These are phyloP conservation scores for Vanrija pseudolonga DNA, from an alignment of 1,284 basidiomycete species.

Conservation along the genomic window DNA sequence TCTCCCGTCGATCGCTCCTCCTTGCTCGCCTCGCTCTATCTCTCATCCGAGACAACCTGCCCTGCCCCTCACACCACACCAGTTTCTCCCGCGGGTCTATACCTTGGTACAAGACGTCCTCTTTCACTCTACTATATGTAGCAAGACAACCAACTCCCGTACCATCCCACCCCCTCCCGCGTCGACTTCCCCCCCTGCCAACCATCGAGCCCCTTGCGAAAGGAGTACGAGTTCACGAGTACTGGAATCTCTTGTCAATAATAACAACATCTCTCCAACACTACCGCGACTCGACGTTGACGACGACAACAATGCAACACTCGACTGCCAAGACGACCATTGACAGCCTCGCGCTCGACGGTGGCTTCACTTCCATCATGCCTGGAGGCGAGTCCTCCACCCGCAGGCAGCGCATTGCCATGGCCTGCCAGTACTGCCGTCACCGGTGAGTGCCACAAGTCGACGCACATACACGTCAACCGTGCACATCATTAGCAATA, in stretches of 20 bases:
- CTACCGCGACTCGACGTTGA: not conserved
- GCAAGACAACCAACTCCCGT: not conserved
- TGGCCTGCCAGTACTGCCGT: constrained; percentile 47
- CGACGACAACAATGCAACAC: not conserved
- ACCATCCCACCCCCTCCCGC: not conserved
- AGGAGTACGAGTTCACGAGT: not conserved
- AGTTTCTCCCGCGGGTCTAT: not conserved
- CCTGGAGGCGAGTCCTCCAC: constrained; percentile 23
- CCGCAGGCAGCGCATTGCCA: constrained; percentile 41
- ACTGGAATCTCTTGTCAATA: constrained; percentile 1
- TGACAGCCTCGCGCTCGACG: not conserved
- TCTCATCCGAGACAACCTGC: not conserved
- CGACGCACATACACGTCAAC: not conserved
- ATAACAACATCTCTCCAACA: not conserved
- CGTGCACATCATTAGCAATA: too few relatives aligned
- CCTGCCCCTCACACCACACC: not conserved
- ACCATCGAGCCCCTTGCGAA: too few relatives aligned
- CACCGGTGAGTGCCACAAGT: constrained; percentile 36
- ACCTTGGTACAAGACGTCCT: not conserved
- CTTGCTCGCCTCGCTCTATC: not conserved
- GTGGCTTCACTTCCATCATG: constrained; percentile 13
- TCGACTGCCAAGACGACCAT: not conserved
- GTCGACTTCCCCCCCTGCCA: not conserved
- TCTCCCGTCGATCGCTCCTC: not conserved
- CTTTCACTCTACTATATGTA: not conserved